Base-by-base conservation (phyloP, 768 basidiomycete species). In the Nidula microcarpa region DNA sequence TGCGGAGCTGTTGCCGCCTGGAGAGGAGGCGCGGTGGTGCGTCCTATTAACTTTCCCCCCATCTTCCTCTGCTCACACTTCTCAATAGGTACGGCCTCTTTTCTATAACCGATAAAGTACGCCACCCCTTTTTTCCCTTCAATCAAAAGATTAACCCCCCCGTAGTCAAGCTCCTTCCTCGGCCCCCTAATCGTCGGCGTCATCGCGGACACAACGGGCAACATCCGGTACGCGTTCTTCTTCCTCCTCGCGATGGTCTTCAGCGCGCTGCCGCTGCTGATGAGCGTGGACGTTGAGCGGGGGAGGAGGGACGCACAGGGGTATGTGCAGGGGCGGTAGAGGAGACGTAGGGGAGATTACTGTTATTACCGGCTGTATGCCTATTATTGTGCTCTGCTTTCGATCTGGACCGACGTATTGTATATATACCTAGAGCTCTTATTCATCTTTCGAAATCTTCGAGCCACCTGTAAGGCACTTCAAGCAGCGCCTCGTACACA, bases 11-110 rank as follows among this genome's bases (percentile, higher is more conserved):
- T 78, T 98, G 2, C 96, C 95, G 0, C 81, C 81, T 1, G 86
- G 89, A 0, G 91, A 97, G 67, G 92, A 94, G 68, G 94, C 94
- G 2, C 74, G 92, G 52, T 98, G 92, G 89, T 92, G 87, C 55
- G 88, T 84, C 2, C 69, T 98, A 33, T 97, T 89, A 68, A 87
- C 89, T 11, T 41, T 1, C 4, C 37, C 37, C 37, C 16, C 37
- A 41, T 4, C 37, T 41, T 41, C 37, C 4, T 41, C 16, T 41
- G 4, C 37, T 41, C 11, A 41, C 16, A 41, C 16, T 23, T 23
- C 23, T 23, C 23, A 35, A 18, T 47, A 77, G 76, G 77, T 86
- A 87, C 57, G 88, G 84, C 2, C 69, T 98, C 34, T 97, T 89
- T 68, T 88, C 89, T 13, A 94, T 98, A 59, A 96, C 94, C 0